Conservation (phyloP, 176 grass and related monocot genomes). For the Hyparrhenia diplandra region DNA sequence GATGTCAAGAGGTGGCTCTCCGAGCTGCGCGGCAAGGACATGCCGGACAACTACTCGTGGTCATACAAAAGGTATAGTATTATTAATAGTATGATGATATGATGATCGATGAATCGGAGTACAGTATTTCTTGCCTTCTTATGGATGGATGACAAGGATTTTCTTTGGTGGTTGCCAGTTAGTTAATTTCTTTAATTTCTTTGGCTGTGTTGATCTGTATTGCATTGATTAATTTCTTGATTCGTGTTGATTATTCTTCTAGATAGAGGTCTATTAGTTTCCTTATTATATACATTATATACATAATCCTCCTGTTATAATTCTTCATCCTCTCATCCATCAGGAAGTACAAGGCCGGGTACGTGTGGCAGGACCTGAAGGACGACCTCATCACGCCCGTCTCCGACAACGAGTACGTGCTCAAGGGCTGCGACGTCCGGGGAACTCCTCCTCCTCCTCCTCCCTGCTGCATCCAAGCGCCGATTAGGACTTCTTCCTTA, state of each 20-base stretch:
- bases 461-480: background rate
- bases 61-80: constrained; percentile 57
- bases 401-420: constrained; percentile 67
- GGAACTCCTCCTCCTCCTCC: constrained; percentile 14
- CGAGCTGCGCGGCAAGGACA: constrained; percentile 63
- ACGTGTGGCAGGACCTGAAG: constrained; percentile 58
- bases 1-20: constrained; percentile 79
- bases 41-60: constrained; percentile 61
- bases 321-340: no score
- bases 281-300: no score
- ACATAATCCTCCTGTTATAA: no score
- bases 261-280: background rate
- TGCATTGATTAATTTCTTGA: no score
- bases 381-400: constrained; percentile 59
- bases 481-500: background rate
- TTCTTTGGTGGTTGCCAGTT: background rate
- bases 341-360: constrained; percentile 50
- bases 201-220: background rate
- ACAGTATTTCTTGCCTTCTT: background rate
- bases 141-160: no score
- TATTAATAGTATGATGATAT: background rate
- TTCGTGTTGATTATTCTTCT: no score
- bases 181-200: background rate
- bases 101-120: no score
- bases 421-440: constrained; percentile 60